Base-by-base conservation (phyloP, 495 filamentous ascomycete genomes). In the Penicillium coffeae region DNA sequence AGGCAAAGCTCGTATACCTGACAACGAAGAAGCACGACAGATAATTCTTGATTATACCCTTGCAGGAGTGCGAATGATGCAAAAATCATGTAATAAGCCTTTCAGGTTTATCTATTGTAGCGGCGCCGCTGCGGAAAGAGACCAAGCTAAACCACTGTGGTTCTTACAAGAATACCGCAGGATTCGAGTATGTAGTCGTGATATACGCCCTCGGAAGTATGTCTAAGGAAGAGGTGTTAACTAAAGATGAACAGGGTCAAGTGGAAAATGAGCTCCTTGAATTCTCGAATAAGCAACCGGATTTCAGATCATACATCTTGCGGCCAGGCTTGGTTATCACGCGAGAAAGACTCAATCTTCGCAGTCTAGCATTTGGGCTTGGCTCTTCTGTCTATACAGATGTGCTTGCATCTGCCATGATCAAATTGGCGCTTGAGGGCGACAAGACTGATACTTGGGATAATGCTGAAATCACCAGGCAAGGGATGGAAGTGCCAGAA, bases 91-190 rank as follows among this genome's bases (percentile, higher is more conserved):
- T 3, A 35, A 46, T 18, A 65, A 61, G 38, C 67, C 62, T 25
- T 77, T 83, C 46, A 66, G 71, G 8, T 81, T 80, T 48, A 58
- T 80, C 2, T 77, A 78, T 56, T 64, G 71, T 41, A 78, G 76
- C 48, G 76, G 78, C 15, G 65, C 54, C 6, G 55, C 55, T 0
- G 67, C 72, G 9, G 76, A 79, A 48, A 65, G 69, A 55, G 70
- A 79, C 37, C 67, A 76, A 55, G 55, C 46, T 0, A 76, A 71
- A 57, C 36, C 54, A 3, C 50, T 81, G 25, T 66, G 63, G 51
- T 70, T 77, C 50, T 47, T 71, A 50, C 43, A 51, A 8, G 65
- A 76, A 16, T 67, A 68, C 13, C 60, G 78, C 30, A 65, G 57
- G 5, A 66, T 77, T 16, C 68, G 77, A 45, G 78, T 78, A 49